phyloP scores from a whole-genome alignment of 2,329 filamentous ascomycete species.

The Cadophora luteo-olivacea region DNA sequence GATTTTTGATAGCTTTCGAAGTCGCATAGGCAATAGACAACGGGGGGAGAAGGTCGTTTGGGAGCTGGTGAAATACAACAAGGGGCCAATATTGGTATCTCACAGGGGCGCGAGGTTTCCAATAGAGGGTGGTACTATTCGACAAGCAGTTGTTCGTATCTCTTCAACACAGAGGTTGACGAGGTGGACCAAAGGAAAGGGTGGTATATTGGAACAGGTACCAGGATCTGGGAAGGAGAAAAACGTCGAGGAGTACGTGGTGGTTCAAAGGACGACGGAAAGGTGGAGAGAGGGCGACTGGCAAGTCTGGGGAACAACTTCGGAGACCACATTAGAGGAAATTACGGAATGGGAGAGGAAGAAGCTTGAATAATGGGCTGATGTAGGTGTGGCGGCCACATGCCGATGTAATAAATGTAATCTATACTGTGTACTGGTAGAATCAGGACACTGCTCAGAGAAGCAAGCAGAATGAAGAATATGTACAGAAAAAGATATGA shows the following conservation, averaged over 20 bases:
- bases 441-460: neutral
- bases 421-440: neutral
- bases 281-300: slow-evolving; percentile 57
- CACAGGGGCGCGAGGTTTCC: slow-evolving; percentile 59
- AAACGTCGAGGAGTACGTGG: slow-evolving; percentile 68
- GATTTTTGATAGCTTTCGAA: slow-evolving; percentile 58
- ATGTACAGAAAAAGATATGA: slow-evolving; percentile 7
- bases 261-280: slow-evolving; percentile 59
- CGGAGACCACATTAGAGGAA: slow-evolving; percentile 55
- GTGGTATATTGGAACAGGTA: slow-evolving; percentile 49
- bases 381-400: neutral
- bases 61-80: slow-evolving; percentile 60
- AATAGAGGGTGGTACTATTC: slow-evolving; percentile 51
- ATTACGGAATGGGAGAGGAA: slow-evolving; percentile 32
- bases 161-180: slow-evolving; percentile 60
- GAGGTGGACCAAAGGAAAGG: slow-evolving; percentile 43
- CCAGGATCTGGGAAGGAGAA: slow-evolving; percentile 57
- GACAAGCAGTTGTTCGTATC: slow-evolving; percentile 68
- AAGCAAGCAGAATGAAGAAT: neutral
- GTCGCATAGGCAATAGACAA: slow-evolving; percentile 59
- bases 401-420: neutral
- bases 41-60: slow-evolving; percentile 55
- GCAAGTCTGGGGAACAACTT: slow-evolving; percentile 69
- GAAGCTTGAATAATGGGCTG: slow-evolving; percentile 10
- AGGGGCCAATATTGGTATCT: slow-evolving; percentile 49